Conservation (phyloP, 352 stramenopile species). For the Phytophthora multivora region DNA sequence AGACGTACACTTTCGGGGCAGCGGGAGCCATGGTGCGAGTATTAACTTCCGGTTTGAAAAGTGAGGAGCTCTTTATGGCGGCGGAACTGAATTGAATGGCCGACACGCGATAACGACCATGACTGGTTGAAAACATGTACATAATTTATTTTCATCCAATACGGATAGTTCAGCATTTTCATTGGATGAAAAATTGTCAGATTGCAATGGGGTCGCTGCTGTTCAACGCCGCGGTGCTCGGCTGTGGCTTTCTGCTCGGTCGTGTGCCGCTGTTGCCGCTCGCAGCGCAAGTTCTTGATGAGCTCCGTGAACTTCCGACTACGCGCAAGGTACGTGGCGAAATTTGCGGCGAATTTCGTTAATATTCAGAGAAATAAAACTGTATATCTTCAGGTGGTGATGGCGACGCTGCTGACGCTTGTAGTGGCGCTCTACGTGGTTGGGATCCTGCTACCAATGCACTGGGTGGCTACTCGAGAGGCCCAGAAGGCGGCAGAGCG, state of each 20-base stretch:
- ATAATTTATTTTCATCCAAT: conserved; percentile 2
- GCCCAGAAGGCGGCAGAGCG: conserved; percentile 35
- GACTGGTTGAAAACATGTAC: conserved; percentile 48
- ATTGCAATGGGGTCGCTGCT: conserved; percentile 54
- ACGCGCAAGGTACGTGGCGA: conserved; percentile 49
- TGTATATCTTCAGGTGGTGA: conserved; percentile 40
- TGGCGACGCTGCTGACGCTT: conserved; percentile 42
- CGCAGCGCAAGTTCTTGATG: conserved; percentile 44
- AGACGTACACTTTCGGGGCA: conserved; percentile 85
- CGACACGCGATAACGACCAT: conserved; percentile 2
- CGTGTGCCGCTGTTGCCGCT: conserved; percentile 60
- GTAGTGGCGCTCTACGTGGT: conserved; percentile 71
- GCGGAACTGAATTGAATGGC: conserved; percentile 41
- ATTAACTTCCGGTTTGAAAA: conserved; percentile 91
- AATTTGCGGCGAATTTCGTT: neutral
- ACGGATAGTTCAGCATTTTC: neutral
- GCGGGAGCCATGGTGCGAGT: conserved; percentile 75
- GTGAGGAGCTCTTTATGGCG: conserved; percentile 34
- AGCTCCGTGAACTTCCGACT: conserved; percentile 46
- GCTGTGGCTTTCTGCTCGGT: conserved; percentile 66
- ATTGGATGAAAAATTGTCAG: conserved; percentile 6
- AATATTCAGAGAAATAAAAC: neutral
- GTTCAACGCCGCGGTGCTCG: conserved; percentile 64
- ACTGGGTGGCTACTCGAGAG: conserved; percentile 25
- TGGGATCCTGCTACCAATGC: conserved; percentile 59